Conservation (phyloP, 2,329 filamentous ascomycete genomes). For the Trichoderma sp. region DNA sequence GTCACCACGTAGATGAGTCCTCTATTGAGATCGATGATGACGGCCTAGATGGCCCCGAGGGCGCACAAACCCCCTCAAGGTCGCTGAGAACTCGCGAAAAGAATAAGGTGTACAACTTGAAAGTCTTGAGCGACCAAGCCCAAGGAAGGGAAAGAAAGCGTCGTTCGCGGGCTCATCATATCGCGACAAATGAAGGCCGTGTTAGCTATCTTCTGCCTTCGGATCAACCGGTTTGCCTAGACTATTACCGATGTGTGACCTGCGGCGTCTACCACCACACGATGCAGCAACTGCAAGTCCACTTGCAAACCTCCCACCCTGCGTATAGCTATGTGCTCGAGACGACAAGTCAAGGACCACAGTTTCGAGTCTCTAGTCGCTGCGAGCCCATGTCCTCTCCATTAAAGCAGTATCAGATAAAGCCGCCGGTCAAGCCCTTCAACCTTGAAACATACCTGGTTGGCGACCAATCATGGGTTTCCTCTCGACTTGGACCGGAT, state of each 20-base stretch:
- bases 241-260: constrained; percentile 49
- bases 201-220: constrained; percentile 46
- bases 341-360: constrained; percentile 36
- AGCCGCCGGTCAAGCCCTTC: constrained; percentile 42
- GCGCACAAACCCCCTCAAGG: constrained; percentile 50
- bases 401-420: constrained; percentile 42
- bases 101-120: constrained; percentile 57
- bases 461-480: constrained; percentile 47
- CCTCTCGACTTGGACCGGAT: constrained; percentile 40
- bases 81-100: constrained; percentile 47
- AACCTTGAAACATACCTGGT: constrained; percentile 43
- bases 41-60: constrained; percentile 42
- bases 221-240: constrained; percentile 45
- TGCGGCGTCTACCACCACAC: constrained; percentile 49
- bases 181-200: constrained; percentile 37
- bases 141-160: constrained; percentile 51
- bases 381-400: constrained; percentile 30
- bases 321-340: constrained; percentile 44
- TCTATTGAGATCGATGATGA: constrained; percentile 43
- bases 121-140: constrained; percentile 55
- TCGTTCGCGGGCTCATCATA: constrained; percentile 28
- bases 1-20: constrained; percentile 28
- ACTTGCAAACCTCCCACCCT: constrained; percentile 45
- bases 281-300: constrained; percentile 46
- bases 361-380: constrained; percentile 39